Conservation (phyloP, 2,329 filamentous ascomycete genomes). For the Trichoderma sp. region DNA sequence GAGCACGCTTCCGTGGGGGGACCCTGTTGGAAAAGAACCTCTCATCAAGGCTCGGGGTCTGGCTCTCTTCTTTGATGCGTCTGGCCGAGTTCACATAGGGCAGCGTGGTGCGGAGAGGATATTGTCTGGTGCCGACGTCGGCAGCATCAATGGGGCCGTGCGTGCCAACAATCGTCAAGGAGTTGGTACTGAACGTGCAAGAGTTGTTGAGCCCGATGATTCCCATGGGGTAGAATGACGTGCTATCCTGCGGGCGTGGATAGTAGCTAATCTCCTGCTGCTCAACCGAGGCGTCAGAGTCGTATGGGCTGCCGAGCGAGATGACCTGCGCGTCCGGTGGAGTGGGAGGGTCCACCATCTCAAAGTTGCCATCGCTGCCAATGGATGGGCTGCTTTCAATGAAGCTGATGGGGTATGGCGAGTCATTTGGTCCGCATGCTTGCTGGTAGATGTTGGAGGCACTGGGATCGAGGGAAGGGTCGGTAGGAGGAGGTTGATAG, state of each 20-base stretch:
- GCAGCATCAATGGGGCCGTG: neutral
- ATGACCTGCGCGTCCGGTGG: slow-evolving; percentile 1
- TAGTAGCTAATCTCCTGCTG: neutral
- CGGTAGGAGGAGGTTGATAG: neutral
- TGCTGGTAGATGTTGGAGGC: neutral
- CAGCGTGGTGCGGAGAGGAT: neutral
- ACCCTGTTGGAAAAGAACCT: neutral
- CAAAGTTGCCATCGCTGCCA: slow-evolving; percentile 3
- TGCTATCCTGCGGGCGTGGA: neutral
- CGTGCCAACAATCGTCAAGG: neutral
- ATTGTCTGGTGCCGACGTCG: neutral
- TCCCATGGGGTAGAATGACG: neutral
- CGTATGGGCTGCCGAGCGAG: neutral
- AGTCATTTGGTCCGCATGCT: neutral
- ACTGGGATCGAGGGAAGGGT: neutral
- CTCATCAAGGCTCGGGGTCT: neutral
- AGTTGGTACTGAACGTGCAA: neutral
- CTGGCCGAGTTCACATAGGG: neutral
- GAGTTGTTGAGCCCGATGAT: neutral
- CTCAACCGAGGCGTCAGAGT: neutral
- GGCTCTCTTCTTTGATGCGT: slow-evolving; percentile 1
- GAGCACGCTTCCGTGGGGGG: neutral
- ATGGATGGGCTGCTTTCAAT: slow-evolving; percentile 10
- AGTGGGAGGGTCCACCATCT: neutral
- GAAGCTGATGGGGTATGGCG: slow-evolving; percentile 6